Evolutionary conservation across 768 basidiomycete genomes (phyloP).

Genomic region (Hebeloma cylindrosporum): DNA sequence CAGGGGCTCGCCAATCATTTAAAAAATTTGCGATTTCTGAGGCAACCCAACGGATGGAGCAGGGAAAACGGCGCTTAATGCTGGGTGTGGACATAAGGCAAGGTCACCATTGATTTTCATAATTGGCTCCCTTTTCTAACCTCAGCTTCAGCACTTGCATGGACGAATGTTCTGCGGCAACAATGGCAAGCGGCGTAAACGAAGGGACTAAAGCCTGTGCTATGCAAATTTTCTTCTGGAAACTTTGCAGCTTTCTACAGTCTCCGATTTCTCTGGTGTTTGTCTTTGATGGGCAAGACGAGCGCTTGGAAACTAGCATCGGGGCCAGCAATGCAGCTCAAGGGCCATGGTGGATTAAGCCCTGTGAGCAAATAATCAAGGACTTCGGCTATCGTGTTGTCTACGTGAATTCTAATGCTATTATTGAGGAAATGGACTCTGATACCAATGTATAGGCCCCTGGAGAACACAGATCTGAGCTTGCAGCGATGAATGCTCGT

Average conservation of each 20-base stretch:
- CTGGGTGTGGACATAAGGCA: constrained; percentile 12
- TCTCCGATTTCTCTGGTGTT: constrained; percentile 5
- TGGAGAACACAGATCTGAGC: constrained; percentile 78
- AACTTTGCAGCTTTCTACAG: constrained; percentile 9
- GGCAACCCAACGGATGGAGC: background rate
- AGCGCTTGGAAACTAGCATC: constrained; percentile 9
- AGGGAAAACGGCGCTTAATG: background rate
- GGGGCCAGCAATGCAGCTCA: background rate
- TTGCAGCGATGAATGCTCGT: constrained; percentile 57
- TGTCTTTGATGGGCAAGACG: constrained; percentile 15
- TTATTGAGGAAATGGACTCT: constrained; percentile 14
- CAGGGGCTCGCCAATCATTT: background rate
- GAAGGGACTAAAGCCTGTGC: background rate
- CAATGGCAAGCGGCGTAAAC: background rate
- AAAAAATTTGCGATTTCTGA: background rate
- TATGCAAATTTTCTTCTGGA: constrained; percentile 6
- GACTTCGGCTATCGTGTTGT: constrained; percentile 45
- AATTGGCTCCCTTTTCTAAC: background rate
- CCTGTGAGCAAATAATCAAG: constrained; percentile 29
- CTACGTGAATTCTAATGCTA: constrained; percentile 1
- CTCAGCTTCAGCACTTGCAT: constrained; percentile 1
- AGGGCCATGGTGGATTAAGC: constrained; percentile 1
- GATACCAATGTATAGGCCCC: constrained; percentile 52
- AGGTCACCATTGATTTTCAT: background rate
- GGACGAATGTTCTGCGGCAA: constrained; percentile 7